Conservation (phyloP, 2,329 filamentous ascomycete genomes). For the Aureobasidium sp. region DNA sequence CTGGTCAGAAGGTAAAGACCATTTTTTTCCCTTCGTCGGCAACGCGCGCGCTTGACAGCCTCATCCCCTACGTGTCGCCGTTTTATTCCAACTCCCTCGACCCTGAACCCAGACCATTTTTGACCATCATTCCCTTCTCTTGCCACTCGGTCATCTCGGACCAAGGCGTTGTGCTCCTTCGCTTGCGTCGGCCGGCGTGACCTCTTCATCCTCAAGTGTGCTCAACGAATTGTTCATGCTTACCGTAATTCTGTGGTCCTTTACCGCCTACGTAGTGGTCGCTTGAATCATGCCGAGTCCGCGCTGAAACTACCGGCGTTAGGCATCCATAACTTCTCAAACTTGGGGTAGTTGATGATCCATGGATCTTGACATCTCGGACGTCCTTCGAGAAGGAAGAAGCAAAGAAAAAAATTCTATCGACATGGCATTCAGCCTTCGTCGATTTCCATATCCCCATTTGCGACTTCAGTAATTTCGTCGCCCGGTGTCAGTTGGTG, state of each 20-base stretch:
- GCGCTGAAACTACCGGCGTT: conserved; percentile 15
- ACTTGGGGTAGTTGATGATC: conserved; percentile 9
- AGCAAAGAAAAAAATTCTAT: background rate
- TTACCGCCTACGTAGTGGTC: conserved; percentile 12
- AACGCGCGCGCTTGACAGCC: conserved; percentile 12
- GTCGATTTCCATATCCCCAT: conserved; percentile 18
- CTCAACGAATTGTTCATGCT: conserved; percentile 7
- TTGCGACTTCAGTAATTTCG: conserved; percentile 15
- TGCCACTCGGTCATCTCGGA: conserved; percentile 10
- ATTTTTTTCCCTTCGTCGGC: conserved; percentile 2
- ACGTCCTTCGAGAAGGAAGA: conserved; percentile 1
- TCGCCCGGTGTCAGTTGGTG: conserved; percentile 11
- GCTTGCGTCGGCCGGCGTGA: conserved; percentile 56
- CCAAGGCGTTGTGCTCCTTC: background rate
- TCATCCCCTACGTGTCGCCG: conserved; percentile 15
- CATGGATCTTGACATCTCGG: conserved; percentile 1
- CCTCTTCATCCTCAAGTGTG: conserved; percentile 55
- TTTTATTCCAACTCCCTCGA: conserved; percentile 11
- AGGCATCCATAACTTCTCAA: conserved; percentile 10
- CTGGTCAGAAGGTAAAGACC: background rate
- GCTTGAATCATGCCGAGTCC: conserved; percentile 4
- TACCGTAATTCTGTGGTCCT: background rate
- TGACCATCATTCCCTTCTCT: conserved; percentile 4
- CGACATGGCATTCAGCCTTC: conserved; percentile 15
- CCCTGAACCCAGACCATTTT: conserved; percentile 13